Evolutionary conservation across 495 filamentous ascomycete genomes (phyloP), one percentile per base, ranked within the genome.

Genomic region (Aspergillus bertholletiae): DNA sequence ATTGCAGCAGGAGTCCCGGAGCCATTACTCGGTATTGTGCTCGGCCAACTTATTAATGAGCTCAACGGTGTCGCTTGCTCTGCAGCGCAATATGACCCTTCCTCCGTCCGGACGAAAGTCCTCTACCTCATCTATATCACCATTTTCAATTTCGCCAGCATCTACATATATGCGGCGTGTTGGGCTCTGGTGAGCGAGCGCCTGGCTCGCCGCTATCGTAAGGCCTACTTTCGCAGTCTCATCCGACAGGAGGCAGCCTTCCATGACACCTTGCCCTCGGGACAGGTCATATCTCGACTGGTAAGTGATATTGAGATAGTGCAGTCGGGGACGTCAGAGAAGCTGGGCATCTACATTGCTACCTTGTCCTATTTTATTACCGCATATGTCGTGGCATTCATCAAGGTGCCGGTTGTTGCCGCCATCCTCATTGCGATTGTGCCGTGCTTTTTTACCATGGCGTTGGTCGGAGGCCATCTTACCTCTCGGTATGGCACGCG

Each of bases 1-100:
- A 77, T 84, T 41, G 84, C 80, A 1, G 78, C 83, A 2, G 85
- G 85, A 27, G 75, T 86, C 2, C 86, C 84, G 2, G 85, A 86
- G 50, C 85, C 84, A 7, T 67, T 88, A 7, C 78, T 88, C 18
- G 84, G 80, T n/a, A 83, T 89, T 58, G 74, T 88, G 47, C 87
- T 88, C 51, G 85, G 85, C 32, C 67, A 86, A 58, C 74, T 89
- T n/a, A 75, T 89, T 54, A 80, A 89, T 45, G 69, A 69, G 18
- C 55, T 74, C 17, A 74, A 74, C 46, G 58, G 64, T 0, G 60
- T 66, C 9, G 66, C 62, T 20, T 74, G 69, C 51, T 54, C 56
- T 1, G 44, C 49, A 7, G 55, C 62, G 53, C 12, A 56, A 56
- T 34, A 62, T 71, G 24, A 61, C 58, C 57, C n/a, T n/a, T n/a